Conservation (phyloP, 805 yeast genomes). For the Wickerhamomyces chambardii region DNA sequence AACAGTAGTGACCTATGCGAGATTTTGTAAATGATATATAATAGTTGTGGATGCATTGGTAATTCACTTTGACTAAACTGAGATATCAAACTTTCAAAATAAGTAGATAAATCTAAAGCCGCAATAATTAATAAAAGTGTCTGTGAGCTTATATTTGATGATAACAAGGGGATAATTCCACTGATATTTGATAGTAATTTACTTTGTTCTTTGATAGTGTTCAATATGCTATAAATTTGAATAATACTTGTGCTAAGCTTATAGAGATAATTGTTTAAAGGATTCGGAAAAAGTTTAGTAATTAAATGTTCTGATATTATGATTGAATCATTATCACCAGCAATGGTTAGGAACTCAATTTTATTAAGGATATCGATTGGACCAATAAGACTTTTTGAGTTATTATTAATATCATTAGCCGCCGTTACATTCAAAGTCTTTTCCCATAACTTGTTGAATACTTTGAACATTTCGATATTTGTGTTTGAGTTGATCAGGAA, state of each 20-base stretch:
- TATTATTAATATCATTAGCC: neutral
- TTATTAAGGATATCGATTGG: constrained; percentile 14
- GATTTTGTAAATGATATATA: no score
- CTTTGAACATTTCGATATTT: constrained; percentile 13
- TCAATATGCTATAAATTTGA: constrained; percentile 2
- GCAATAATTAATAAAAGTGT: constrained; percentile 3
- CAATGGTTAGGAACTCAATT: constrained; percentile 1
- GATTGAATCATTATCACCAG: neutral
- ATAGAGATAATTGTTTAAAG: constrained; percentile 4
- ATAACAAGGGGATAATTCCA: constrained; percentile 2
- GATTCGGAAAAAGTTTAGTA: constrained; percentile 10
- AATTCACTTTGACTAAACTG: no score
- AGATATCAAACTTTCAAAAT: no score
- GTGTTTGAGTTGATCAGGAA: constrained; percentile 7
- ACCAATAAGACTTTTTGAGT: constrained; percentile 8
- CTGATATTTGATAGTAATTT: neutral
- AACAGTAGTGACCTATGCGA: neutral
- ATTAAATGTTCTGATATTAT: constrained; percentile 4
- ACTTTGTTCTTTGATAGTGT: neutral
- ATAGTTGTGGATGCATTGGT: no score
- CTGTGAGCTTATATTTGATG: constrained; percentile 6
- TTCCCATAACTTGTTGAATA: constrained; percentile 16
- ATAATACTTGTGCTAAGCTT: constrained; percentile 6
- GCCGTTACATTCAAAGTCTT: constrained; percentile 8
- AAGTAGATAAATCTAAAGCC: constrained; percentile 3